These are phyloP conservation scores for Penicillium sp. DNA, from an alignment of 2,329 filamentous ascomycete genomes.

Conservation along the genomic window DNA sequence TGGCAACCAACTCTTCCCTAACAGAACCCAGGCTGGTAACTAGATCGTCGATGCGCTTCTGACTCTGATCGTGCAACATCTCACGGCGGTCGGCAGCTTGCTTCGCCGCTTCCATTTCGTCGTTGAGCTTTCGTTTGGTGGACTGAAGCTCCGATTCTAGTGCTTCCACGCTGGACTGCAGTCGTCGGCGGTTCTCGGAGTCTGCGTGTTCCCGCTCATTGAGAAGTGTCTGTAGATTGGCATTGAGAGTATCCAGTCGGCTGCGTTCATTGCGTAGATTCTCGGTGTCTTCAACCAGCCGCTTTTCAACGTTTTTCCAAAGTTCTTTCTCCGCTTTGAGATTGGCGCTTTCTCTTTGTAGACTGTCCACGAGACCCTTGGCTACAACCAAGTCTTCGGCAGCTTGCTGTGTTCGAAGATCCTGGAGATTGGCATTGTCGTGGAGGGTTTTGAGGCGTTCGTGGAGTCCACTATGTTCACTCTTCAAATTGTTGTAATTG, in stretches of 20 bases:
- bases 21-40: conserved; percentile 73
- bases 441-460: conserved; percentile 74
- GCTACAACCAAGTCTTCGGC: conserved; percentile 90
- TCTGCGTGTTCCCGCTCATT: conserved; percentile 89
- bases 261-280: conserved; percentile 77
- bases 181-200: conserved; percentile 72
- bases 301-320: conserved; percentile 89
- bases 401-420: conserved; percentile 83
- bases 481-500: conserved; percentile 79
- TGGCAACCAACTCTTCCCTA: conserved; percentile 80
- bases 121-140: conserved; percentile 76
- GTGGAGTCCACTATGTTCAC: conserved; percentile 80
- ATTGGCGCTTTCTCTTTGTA: conserved; percentile 87
- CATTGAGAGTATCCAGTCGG: conserved; percentile 76
- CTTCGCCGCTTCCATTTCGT: conserved; percentile 80
- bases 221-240: conserved; percentile 80
- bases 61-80: conserved; percentile 81
- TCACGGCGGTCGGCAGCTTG: conserved; percentile 81
- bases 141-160: conserved; percentile 75
- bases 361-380: conserved; percentile 74
- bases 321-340: conserved; percentile 92
- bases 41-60: conserved; percentile 90
- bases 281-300: conserved; percentile 85
- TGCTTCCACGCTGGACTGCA: conserved; percentile 73
- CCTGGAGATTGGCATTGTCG: conserved; percentile 83